A percentile compares a stretch with the other conserved stretches of the same genome.
phyloP scores from a whole-genome alignment of 768 basidiomycete genomes.

The Mycena maculata region DNA sequence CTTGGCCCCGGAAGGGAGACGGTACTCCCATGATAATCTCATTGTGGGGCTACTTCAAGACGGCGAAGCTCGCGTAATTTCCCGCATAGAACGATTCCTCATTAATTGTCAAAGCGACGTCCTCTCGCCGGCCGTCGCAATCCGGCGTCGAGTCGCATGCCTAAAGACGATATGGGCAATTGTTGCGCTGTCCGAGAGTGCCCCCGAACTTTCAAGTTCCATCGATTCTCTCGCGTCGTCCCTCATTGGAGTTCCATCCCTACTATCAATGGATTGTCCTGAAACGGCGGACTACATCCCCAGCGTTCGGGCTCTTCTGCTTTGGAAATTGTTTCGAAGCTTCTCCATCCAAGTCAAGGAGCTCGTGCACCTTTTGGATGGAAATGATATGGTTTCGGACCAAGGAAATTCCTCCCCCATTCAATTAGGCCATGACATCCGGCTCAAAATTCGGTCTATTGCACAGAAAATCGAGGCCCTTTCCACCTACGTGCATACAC shows the following conservation, averaged over 20 bases:
- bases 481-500: neutral
- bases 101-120: neutral
- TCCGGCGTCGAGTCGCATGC: neutral
- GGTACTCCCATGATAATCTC: neutral
- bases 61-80: neutral
- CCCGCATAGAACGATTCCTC: neutral
- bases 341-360: neutral
- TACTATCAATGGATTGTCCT: neutral
- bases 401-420: too few relatives aligned
- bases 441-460: neutral
- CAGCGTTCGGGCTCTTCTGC: neutral
- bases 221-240: neutral
- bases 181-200: neutral
- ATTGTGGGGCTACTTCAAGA: neutral
- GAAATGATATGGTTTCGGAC: neutral
- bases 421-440: neutral
- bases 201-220: neutral
- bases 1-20: neutral
- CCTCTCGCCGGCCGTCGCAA: neutral
- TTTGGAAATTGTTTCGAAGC: neutral
- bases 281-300: neutral
- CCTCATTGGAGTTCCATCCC: neutral
- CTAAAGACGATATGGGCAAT: conserved; percentile 10
- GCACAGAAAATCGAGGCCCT: neutral
- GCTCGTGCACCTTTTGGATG: neutral